A percentile compares a stretch with the other conserved stretches of the same genome.
These are phyloP conservation scores for Erucastrum elatum DNA, from an alignment of 345 rosid species.

Conservation along the genomic window DNA sequence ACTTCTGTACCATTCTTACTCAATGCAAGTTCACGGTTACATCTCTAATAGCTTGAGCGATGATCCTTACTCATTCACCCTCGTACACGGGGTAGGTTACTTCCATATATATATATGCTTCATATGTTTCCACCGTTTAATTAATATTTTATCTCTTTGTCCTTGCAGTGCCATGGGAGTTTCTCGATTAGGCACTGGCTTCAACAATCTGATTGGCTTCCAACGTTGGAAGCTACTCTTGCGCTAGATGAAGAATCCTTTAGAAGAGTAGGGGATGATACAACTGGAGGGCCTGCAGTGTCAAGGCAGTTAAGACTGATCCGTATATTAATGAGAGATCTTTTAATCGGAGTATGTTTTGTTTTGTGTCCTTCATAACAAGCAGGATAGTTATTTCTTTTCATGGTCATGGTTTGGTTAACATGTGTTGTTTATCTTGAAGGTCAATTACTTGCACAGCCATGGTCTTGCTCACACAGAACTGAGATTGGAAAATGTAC, in stretches of 20 bases:
- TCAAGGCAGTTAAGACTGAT: slow-evolving; percentile 81
- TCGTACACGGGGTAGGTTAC: slow-evolving; percentile 76
- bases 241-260: slow-evolving; percentile 91
- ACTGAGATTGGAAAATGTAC: slow-evolving; percentile 93
- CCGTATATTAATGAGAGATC: slow-evolving; percentile 84
- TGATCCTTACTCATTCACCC: slow-evolving; percentile 56
- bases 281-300: slow-evolving; percentile 94
- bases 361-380: neutral
- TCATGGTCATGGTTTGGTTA: slow-evolving; percentile 14
- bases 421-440: slow-evolving; percentile 28
- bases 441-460: slow-evolving; percentile 98
- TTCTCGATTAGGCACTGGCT: slow-evolving; percentile 95
- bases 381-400: neutral
- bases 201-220: slow-evolving; percentile 94
- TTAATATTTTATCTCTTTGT: slow-evolving; percentile 2
- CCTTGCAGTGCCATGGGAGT: slow-evolving; percentile 85
- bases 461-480: slow-evolving; percentile 98
- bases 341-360: slow-evolving; percentile 83
- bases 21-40: slow-evolving; percentile 93
- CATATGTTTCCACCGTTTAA: neutral
- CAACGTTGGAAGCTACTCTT: slow-evolving; percentile 90
- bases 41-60: slow-evolving; percentile 46
- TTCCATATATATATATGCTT: neutral
- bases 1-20: slow-evolving; percentile 86
- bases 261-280: slow-evolving; percentile 85